Conservation (phyloP, 352 stramenopile species). For the Phytopythium cucurbitacearum region DNA sequence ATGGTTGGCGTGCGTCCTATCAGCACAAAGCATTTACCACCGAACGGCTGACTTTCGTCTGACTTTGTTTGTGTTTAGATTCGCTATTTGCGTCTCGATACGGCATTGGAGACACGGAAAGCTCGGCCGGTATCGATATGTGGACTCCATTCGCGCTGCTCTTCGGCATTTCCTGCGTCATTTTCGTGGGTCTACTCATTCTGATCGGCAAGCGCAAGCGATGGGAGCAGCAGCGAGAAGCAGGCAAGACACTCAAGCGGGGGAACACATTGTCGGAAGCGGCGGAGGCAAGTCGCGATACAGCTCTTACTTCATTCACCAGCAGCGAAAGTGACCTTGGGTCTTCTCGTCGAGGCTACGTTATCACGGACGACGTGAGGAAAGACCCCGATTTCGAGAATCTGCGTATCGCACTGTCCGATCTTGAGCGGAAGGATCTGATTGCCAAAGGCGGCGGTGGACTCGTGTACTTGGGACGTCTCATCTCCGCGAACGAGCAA, state of each 20-base stretch:
- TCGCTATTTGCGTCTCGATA: constrained; percentile 1
- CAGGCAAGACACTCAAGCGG: background rate
- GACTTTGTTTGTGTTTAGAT: background rate
- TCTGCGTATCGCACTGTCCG: constrained; percentile 43
- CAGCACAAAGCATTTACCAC: background rate
- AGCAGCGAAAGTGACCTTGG: constrained; percentile 2
- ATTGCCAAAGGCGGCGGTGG: constrained; percentile 55
- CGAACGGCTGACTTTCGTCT: background rate
- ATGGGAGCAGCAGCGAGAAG: constrained; percentile 4
- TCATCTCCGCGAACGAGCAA: constrained; percentile 18
- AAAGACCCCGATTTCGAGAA: constrained; percentile 38
- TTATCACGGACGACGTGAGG: constrained; percentile 43
- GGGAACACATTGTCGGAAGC: constrained; percentile 2
- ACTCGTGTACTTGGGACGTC: constrained; percentile 37
- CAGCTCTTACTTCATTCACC: background rate
- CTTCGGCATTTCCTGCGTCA: constrained; percentile 1
- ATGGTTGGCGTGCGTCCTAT: background rate
- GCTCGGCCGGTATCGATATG: background rate
- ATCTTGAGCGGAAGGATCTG: constrained; percentile 25
- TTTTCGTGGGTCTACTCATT: constrained; percentile 1
- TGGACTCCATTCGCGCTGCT: constrained; percentile 5
- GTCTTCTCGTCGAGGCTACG: background rate
- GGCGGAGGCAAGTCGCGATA: background rate
- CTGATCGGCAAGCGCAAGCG: constrained; percentile 8
- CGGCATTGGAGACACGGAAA: background rate